A percentile compares a stretch with the other conserved stretches of the same genome.
Conservation (phyloP, 2,329 filamentous ascomycete species). For the Neofusicoccum kwambonambiense region DNA sequence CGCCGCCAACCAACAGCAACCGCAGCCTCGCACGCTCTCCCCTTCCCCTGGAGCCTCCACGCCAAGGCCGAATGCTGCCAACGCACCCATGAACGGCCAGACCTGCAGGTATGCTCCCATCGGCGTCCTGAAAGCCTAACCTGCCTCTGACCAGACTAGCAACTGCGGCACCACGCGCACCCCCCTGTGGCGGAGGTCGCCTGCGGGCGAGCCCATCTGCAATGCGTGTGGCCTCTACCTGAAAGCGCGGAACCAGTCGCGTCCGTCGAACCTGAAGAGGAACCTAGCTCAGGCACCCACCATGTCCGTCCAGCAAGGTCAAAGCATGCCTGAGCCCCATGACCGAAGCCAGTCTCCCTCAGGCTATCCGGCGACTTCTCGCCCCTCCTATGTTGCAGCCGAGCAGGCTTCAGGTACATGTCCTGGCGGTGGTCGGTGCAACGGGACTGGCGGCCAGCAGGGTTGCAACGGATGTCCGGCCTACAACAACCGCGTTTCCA, state of each 20-base stretch:
- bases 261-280: constrained; percentile 87
- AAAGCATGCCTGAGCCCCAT: constrained; percentile 39
- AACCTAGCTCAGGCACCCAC: constrained; percentile 48
- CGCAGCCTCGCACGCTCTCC: constrained; percentile 7
- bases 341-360: constrained; percentile 39
- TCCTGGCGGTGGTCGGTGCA: constrained; percentile 90
- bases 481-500: constrained; percentile 94
- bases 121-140: neutral
- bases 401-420: constrained; percentile 74
- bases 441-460: constrained; percentile 92
- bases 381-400: constrained; percentile 72
- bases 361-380: constrained; percentile 35
- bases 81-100: constrained; percentile 56
- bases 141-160: constrained; percentile 49
- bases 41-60: constrained; percentile 11
- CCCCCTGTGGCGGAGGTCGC: constrained; percentile 90
- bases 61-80: constrained; percentile 25
- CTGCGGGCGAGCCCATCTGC: constrained; percentile 90
- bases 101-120: constrained; percentile 64
- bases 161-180: constrained; percentile 95
- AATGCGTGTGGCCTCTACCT: constrained; percentile 95
- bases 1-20: constrained; percentile 21
- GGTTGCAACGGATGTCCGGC: constrained; percentile 95
- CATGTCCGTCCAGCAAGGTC: constrained; percentile 21
- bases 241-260: constrained; percentile 87